These are phyloP conservation scores for Fusarium scirpi DNA, from an alignment of 2,329 filamentous ascomycete genomes.

Conservation along the genomic window DNA sequence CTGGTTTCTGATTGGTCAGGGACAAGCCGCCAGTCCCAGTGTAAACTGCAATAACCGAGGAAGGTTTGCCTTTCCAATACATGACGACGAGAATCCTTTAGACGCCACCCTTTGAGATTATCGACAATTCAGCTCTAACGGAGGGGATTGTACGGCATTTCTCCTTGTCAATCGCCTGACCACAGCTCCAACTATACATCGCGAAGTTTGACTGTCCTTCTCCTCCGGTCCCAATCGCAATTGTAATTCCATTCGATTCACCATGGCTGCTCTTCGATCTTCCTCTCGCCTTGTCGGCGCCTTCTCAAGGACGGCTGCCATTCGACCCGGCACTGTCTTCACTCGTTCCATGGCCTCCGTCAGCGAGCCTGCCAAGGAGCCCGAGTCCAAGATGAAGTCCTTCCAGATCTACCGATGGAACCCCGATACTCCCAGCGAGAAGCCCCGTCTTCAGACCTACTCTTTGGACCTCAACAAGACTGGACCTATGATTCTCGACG, in stretches of 20 bases:
- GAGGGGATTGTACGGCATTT: slow-evolving; percentile 47
- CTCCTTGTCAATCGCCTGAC: slow-evolving; percentile 46
- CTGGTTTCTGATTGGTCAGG: slow-evolving; percentile 43
- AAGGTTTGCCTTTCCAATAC: slow-evolving; percentile 47
- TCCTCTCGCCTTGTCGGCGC: slow-evolving; percentile 65
- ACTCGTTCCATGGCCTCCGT: slow-evolving; percentile 67
- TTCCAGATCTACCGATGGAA: slow-evolving; percentile 99
- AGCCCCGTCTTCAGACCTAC: slow-evolving; percentile 96
- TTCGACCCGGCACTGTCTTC: slow-evolving; percentile 57
- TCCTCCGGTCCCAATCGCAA: slow-evolving; percentile 44
- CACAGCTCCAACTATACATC: slow-evolving; percentile 28
- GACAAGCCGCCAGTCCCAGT: slow-evolving; percentile 25
- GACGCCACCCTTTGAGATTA: slow-evolving; percentile 43
- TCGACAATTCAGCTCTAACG: slow-evolving; percentile 39
- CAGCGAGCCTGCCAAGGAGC: slow-evolving; percentile 69
- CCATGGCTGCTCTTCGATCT: slow-evolving; percentile 73
- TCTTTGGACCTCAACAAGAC: slow-evolving; percentile 98
- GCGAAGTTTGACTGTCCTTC: slow-evolving; percentile 46
- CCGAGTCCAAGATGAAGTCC: slow-evolving; percentile 82
- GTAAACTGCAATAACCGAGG: slow-evolving; percentile 49
- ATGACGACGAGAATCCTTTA: slow-evolving; percentile 45
- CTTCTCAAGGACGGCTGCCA: slow-evolving; percentile 56
- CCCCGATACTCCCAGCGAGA: slow-evolving; percentile 89
- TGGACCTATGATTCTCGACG: slow-evolving; percentile 97
- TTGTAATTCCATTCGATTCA: slow-evolving; percentile 40